phyloP scores from a whole-genome alignment of 768 basidiomycete genomes.

The Panellus pusillus region DNA sequence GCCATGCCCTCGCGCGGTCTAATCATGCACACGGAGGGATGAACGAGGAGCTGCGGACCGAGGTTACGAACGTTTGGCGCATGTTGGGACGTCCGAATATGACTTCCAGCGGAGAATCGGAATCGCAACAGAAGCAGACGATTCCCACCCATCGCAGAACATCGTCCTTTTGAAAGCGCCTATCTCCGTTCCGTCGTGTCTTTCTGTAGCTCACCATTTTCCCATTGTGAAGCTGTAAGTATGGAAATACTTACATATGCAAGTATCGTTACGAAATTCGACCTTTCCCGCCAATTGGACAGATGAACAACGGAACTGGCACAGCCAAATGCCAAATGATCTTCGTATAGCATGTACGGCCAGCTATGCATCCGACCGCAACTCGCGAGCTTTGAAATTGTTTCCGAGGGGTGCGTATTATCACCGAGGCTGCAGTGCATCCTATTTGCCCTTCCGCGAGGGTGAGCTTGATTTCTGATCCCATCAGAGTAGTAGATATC shows the following conservation, averaged over 20 bases:
- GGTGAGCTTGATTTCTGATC: background rate
- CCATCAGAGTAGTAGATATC: background rate
- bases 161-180: background rate
- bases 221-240: no score
- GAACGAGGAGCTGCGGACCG: constrained; percentile 4
- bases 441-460: no score
- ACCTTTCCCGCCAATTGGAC: no score
- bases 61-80: constrained; percentile 12
- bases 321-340: no score
- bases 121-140: background rate
- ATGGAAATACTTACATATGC: no score
- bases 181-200: background rate
- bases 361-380: no score
- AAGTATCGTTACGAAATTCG: no score
- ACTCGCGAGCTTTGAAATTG: no score
- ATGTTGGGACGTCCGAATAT: constrained; percentile 15
- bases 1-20: background rate
- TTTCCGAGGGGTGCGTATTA: no score
- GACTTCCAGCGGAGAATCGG: background rate
- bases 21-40: background rate
- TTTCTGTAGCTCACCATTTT: background rate
- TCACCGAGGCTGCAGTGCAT: no score
- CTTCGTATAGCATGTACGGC: no score
- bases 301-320: no score
- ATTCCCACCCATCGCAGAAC: background rate